Evolutionary conservation across 768 basidiomycete genomes (phyloP).

Genomic region (Pleurotus platypus): DNA sequence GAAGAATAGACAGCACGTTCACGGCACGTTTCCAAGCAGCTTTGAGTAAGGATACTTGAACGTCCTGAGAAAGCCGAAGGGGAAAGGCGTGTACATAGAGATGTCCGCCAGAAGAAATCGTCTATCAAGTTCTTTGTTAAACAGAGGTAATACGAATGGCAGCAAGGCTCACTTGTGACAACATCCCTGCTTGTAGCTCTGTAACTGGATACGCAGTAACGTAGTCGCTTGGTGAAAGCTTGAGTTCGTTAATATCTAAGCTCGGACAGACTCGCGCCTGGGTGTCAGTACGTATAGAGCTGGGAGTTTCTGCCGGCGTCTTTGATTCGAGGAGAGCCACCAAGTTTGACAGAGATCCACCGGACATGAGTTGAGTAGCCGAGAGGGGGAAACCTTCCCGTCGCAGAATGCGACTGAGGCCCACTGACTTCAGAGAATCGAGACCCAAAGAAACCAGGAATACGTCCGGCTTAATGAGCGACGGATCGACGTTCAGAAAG

Average conservation of each 20-base stretch:
- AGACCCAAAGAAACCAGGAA: constrained; percentile 44
- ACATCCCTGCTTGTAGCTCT: constrained; percentile 43
- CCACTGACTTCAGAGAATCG: constrained; percentile 45
- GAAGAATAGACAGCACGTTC: constrained; percentile 32
- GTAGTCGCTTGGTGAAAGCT: constrained; percentile 23
- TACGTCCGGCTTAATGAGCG: constrained; percentile 17
- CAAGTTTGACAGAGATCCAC: constrained; percentile 18
- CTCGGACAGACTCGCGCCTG: not conserved
- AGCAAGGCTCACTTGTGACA: constrained; percentile 36
- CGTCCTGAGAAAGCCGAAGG: constrained; percentile 14
- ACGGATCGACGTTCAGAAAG: constrained; percentile 22
- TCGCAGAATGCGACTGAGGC: constrained; percentile 31
- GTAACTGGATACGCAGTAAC: constrained; percentile 36
- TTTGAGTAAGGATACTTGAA: constrained; percentile 24
- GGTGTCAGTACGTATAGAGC: too few species aligned
- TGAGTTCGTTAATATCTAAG: constrained; percentile 14
- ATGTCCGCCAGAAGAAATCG: constrained; percentile 23
- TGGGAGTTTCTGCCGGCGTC: too few species aligned
- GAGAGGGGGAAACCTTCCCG: constrained; percentile 27
- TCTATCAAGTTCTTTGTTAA: constrained; percentile 16
- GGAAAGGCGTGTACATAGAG: constrained; percentile 31
- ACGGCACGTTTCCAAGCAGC: constrained; percentile 32
- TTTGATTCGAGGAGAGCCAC: constrained; percentile 2
- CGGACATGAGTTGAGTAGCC: constrained; percentile 34
- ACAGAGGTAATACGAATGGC: not conserved